Conservation (phyloP, 1,139 yeast species). For the Pneumocystis jirovecii region DNA sequence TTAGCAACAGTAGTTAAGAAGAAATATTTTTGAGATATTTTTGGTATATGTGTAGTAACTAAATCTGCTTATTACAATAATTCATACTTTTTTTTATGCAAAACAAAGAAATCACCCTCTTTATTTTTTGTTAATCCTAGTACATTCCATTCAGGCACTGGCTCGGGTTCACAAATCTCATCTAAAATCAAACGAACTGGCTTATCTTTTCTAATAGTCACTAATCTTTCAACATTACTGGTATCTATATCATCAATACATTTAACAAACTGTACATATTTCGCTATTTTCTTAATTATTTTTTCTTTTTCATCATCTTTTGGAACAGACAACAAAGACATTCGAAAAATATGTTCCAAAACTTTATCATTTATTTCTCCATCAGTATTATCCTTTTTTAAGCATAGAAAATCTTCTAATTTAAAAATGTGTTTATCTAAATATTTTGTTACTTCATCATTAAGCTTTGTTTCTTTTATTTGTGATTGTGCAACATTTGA, state of each 20-base stretch:
- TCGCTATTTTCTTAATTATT: conserved; percentile 20
- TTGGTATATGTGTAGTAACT: background rate
- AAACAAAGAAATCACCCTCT: background rate
- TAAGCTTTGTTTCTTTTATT: background rate
- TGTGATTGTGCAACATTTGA: background rate
- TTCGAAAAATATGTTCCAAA: conserved; percentile 3
- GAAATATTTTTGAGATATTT: background rate
- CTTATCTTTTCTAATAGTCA: background rate
- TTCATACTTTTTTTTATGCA: background rate
- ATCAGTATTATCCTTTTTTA: background rate
- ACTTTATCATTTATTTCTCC: background rate
- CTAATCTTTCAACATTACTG: conserved; percentile 21
- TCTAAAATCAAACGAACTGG: background rate
- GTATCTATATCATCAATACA: conserved; percentile 24
- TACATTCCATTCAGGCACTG: background rate
- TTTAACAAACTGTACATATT: conserved; percentile 26
- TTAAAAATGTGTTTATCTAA: background rate
- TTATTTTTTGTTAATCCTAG: background rate
- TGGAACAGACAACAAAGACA: conserved; percentile 7
- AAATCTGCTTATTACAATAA: background rate
- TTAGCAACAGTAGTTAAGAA: background rate
- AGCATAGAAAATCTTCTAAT: background rate
- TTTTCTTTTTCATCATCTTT: conserved; percentile 2
- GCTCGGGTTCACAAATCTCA: background rate
- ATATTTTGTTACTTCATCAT: background rate